phyloP scores from a whole-genome alignment of 2,329 filamentous ascomycete genomes.

The Thielaviopsis musarum region DNA sequence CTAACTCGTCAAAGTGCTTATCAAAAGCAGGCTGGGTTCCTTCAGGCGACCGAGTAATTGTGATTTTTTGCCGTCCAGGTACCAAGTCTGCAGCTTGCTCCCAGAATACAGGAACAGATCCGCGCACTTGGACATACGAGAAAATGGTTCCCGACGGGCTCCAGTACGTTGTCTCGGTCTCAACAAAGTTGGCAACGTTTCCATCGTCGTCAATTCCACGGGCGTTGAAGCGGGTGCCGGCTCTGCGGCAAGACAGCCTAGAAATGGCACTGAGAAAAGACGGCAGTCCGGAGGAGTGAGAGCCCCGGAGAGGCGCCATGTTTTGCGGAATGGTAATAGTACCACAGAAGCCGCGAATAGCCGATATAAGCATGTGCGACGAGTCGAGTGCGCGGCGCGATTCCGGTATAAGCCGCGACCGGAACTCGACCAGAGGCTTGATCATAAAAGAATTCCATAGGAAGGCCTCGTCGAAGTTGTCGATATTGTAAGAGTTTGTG shows the following conservation, averaged over 20 bases:
- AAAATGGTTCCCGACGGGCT: slow-evolving; percentile 63
- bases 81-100: slow-evolving; percentile 79
- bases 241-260: slow-evolving; percentile 72
- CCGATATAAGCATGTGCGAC: slow-evolving; percentile 78
- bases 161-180: slow-evolving; percentile 89
- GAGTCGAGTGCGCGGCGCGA: slow-evolving; percentile 69
- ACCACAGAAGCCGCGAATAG: slow-evolving; percentile 81
- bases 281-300: slow-evolving; percentile 49
- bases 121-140: slow-evolving; percentile 83
- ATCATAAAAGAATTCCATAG: slow-evolving; percentile 99
- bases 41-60: slow-evolving; percentile 71
- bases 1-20: slow-evolving; percentile 81
- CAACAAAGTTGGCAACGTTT: slow-evolving; percentile 97
- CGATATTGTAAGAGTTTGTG: slow-evolving; percentile 67
- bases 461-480: slow-evolving; percentile 82
- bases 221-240: slow-evolving; percentile 93
- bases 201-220: slow-evolving; percentile 94
- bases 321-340: slow-evolving; percentile 72
- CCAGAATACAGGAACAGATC: slow-evolving; percentile 94
- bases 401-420: slow-evolving; percentile 57
- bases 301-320: slow-evolving; percentile 42
- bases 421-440: slow-evolving; percentile 74
- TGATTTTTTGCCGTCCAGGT: slow-evolving; percentile 88
- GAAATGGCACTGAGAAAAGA: slow-evolving; percentile 82
- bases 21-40: slow-evolving; percentile 90